Base-by-base conservation (phyloP, 1,139 yeast genomes). In the Arxiozyma heterogenica region DNA sequence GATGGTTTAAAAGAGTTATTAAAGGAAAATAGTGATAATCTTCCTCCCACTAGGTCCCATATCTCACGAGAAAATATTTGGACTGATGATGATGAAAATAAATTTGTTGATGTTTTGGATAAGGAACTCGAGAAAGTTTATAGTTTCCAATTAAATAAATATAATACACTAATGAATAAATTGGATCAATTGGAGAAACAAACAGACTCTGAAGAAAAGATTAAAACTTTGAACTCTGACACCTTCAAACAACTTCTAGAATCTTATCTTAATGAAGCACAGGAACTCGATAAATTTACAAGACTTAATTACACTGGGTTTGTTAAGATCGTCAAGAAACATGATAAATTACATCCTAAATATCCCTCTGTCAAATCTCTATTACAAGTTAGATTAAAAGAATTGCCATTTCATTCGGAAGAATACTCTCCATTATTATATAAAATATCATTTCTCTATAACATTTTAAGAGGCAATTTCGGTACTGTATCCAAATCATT, bases 251-350 rank as follows among this genome's bases (percentile, higher is more conserved):
- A 73, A 42, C 79, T 81, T 56, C 76, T 93, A 64, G 98, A 93
- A 65, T 83, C 82, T 57, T 74, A 84, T 50, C 76, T 93, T 57
- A 79, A 82, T 22, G 77, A 81, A 61, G 89, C 98, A 17, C 89
- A 86, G 62, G 93, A 89, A 66, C 76, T 93, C 65, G 97, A 91
- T 67, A 88, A 82, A 65, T 93, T 93, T 72, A 86, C 94, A 52
- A 79, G 98, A 65, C 73, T 91, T 62, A 93, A 93, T 71, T 93
- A 85, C 73, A 91, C 98, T 23, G 98, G 98, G 3, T 93, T 93
- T 72, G 80, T 84, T 65, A 93, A 93, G 69, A 88, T 93, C 63
- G 97, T 91, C 61, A 91, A 93, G 75, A 93, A 91, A 71, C 98
- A 93, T 67, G 98, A 93, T 72, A 81, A 97, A 55, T 72, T 91